These are phyloP conservation scores for Cryomyces minteri DNA, from an alignment of 495 filamentous ascomycete genomes.

Conservation along the genomic window DNA sequence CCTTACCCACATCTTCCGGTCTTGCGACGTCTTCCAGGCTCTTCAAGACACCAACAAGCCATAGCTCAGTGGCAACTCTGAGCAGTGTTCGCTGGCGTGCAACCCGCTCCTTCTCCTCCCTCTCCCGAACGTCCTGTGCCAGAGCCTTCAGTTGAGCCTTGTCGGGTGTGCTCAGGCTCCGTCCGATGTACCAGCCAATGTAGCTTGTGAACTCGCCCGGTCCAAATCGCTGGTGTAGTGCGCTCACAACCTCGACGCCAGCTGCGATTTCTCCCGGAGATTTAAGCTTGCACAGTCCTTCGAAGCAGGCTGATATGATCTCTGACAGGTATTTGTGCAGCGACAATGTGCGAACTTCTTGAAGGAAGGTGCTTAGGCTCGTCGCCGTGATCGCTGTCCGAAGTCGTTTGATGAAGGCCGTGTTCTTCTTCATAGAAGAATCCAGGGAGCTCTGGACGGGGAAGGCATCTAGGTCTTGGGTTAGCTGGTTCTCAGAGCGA, in stretches of 20 bases:
- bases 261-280: slow-evolving; percentile 76
- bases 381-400: slow-evolving; percentile 73
- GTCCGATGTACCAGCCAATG: slow-evolving; percentile 83
- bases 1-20: slow-evolving; percentile 58
- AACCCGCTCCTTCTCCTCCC: slow-evolving; percentile 88
- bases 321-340: slow-evolving; percentile 96
- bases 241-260: slow-evolving; percentile 81
- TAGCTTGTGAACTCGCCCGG: slow-evolving; percentile 78
- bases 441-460: slow-evolving; percentile 66
- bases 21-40: slow-evolving; percentile 78
- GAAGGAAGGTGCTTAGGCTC: slow-evolving; percentile 62
- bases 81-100: slow-evolving; percentile 72
- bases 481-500: slow-evolving; percentile 7
- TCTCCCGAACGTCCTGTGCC: slow-evolving; percentile 64
- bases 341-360: slow-evolving; percentile 82
- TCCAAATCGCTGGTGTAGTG: slow-evolving; percentile 90
- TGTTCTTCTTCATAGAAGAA: slow-evolving; percentile 97
- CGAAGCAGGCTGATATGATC: slow-evolving; percentile 94
- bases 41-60: slow-evolving; percentile 75
- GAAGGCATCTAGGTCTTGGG: slow-evolving; percentile 47
- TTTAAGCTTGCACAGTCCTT: slow-evolving; percentile 85
- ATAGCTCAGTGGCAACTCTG: slow-evolving; percentile 84
- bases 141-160: slow-evolving; percentile 67
- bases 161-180: slow-evolving; percentile 82
- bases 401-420: slow-evolving; percentile 92